Evolutionary conservation across 1,139 yeast genomes (phyloP), one percentile per base, ranked within the genome.

Genomic region (Blastobotrys raffinosifermentans): DNA sequence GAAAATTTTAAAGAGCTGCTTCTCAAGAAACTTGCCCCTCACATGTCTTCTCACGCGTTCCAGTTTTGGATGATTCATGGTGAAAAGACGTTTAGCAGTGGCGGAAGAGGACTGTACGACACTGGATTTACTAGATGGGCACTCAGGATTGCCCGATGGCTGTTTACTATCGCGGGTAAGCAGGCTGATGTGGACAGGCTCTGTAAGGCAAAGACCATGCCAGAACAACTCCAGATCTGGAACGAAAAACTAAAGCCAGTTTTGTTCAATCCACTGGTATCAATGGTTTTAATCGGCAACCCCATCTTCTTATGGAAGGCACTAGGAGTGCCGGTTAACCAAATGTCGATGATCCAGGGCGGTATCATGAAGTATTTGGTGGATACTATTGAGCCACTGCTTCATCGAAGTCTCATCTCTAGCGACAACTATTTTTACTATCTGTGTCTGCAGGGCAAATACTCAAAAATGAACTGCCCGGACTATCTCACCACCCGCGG

Each of bases 41-140:
- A 80, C 53, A 65, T 83, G 65, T 80, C 93, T 2, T 80, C 93
- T 8, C 76, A 80, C 51, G 83, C 91, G 2, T 73, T 83, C 60
- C 94, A 83, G 63, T 83, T 75, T 60, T 83, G 94, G 94, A 67
- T 72, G 63, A 70, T 68, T 31, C 73, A 71, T 48, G 89, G 87
- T 18, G 66, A 66, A 25, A 64, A 65, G 40, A 69, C 86, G 1
- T 83, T 83, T 54, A 80, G 82, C 4, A 64, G 57, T 31, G 17
- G 11, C 13, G 26, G 18, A 13, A 19, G 26, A 6, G 94, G 93
- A 15, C 64, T 83, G 34, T 77, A 76, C 51, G 86, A 83, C 52
- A 82, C 93, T 4, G 94, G 94, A 0, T 80, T 85, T 21, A 80
- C 93, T 1, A 72, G 91, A 58, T 83, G 94, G 93, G 94, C 93